phyloP scores from a whole-genome alignment of 257 asterid species.

The Fraxinus cuspidata region DNA sequence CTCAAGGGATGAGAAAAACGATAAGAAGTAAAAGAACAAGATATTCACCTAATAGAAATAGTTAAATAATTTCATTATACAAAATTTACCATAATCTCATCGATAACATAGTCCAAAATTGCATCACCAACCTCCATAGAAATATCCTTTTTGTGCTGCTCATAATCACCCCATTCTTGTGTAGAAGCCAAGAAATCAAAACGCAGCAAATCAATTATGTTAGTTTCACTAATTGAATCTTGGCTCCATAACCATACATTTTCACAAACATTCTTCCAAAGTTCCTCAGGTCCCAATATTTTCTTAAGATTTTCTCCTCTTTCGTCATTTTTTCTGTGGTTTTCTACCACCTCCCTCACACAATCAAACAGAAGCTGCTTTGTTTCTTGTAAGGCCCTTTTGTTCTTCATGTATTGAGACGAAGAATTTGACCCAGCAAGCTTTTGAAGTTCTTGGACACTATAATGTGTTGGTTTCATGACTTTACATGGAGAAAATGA shows the following conservation, averaged over 20 bases:
- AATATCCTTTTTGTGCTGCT: constrained; percentile 32
- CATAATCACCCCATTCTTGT: constrained; percentile 42
- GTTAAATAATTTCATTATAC: neutral
- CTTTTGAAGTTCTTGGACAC: constrained; percentile 16
- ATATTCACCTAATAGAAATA: neutral
- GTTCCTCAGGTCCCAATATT: constrained; percentile 61
- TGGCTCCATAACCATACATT: constrained; percentile 72
- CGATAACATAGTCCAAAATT: constrained; percentile 52
- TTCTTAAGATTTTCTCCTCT: constrained; percentile 35
- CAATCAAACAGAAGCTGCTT: constrained; percentile 65
- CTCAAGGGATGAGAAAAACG: no score
- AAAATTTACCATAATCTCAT: constrained; percentile 35
- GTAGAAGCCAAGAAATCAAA: constrained; percentile 41
- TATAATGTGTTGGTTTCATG: constrained; percentile 22
- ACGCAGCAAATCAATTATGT: constrained; percentile 31
- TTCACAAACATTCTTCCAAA: constrained; percentile 62
- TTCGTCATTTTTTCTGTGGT: constrained; percentile 35
- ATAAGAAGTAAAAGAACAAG: no score
- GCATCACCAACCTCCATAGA: constrained; percentile 50
- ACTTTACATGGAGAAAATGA: constrained; percentile 28
- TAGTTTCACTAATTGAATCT: constrained; percentile 51
- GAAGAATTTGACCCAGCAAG: constrained; percentile 4
- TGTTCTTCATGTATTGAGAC: constrained; percentile 53
- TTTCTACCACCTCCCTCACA: constrained; percentile 59
- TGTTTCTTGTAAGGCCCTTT: constrained; percentile 49